phyloP scores from a whole-genome alignment of 306 rosid species.

The Acmispon strigosus region DNA sequence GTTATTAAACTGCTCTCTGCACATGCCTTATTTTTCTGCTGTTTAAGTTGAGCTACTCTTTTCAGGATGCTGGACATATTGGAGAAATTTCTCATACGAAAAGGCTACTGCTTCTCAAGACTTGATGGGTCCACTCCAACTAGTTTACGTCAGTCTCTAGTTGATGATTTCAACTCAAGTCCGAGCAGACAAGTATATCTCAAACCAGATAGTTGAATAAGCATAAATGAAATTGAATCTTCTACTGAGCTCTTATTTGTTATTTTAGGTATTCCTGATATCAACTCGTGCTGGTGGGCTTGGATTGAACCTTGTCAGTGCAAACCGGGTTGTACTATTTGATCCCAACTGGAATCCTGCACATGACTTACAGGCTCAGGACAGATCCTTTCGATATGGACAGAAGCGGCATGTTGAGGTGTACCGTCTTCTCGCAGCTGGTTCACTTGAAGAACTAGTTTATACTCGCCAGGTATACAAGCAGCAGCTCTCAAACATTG shows the following conservation, averaged over 20 bases:
- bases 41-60: constrained; percentile 29
- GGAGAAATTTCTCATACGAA: constrained; percentile 82
- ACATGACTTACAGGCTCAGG: constrained; percentile 95
- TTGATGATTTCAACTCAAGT: constrained; percentile 85
- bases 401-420: constrained; percentile 91
- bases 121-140: constrained; percentile 94
- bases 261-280: constrained; percentile 75
- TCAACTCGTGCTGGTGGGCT: constrained; percentile 98
- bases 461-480: constrained; percentile 95
- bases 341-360: constrained; percentile 99
- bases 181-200: constrained; percentile 77
- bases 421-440: constrained; percentile 89
- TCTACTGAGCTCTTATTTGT: constrained; percentile 9
- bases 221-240: constrained; percentile 11
- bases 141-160: constrained; percentile 76
- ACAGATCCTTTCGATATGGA: constrained; percentile 90
- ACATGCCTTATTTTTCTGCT: neutral
- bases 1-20: neutral
- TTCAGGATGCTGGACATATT: constrained; percentile 89
- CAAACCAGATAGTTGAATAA: constrained; percentile 12
- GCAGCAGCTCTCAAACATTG: constrained; percentile 91
- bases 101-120: constrained; percentile 87
- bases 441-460: constrained; percentile 89
- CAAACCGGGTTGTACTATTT: constrained; percentile 89
- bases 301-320: constrained; percentile 95